Evolutionary conservation across 257 asterid species (phyloP).

Genomic region (Penstemon eatonii): DNA sequence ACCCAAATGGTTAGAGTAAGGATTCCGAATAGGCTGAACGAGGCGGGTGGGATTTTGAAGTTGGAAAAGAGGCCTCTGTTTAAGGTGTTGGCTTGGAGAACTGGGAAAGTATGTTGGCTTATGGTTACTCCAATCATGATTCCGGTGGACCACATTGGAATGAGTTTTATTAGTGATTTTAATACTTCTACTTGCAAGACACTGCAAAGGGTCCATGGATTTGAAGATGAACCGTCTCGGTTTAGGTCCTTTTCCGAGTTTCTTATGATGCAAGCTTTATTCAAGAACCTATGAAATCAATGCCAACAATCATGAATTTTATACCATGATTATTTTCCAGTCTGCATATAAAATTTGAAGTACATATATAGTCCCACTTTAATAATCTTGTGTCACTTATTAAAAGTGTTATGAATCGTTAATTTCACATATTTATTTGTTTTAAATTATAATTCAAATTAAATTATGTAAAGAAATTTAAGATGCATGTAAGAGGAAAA

Average conservation of each 20-base stretch:
- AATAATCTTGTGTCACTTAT: no score
- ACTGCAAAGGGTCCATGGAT: conserved; percentile 60
- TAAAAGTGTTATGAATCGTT: no score
- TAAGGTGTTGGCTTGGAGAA: conserved; percentile 59
- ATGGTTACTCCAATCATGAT: conserved; percentile 53
- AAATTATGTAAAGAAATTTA: no score
- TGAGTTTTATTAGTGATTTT: conserved; percentile 51
- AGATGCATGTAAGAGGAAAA: no score
- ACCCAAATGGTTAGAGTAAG: conserved; percentile 57
- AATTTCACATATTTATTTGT: no score
- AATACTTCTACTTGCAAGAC: conserved; percentile 66
- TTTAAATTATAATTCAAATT: no score
- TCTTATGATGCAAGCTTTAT: conserved; percentile 57
- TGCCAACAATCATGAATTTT: not conserved
- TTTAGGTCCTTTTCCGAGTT: conserved; percentile 44
- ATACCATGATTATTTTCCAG: no score
- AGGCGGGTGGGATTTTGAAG: conserved; percentile 59
- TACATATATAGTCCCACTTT: no score
- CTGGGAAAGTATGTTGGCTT: conserved; percentile 60
- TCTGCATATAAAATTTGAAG: no score
- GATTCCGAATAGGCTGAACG: conserved; percentile 44
- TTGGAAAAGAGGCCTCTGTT: conserved; percentile 43
- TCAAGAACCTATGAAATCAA: conserved; percentile 32
- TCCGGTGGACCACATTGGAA: conserved; percentile 79
- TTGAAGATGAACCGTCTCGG: conserved; percentile 43